Evolutionary conservation across 2,329 filamentous ascomycete species (phyloP).

Genomic region (Monilinia polystroma): DNA sequence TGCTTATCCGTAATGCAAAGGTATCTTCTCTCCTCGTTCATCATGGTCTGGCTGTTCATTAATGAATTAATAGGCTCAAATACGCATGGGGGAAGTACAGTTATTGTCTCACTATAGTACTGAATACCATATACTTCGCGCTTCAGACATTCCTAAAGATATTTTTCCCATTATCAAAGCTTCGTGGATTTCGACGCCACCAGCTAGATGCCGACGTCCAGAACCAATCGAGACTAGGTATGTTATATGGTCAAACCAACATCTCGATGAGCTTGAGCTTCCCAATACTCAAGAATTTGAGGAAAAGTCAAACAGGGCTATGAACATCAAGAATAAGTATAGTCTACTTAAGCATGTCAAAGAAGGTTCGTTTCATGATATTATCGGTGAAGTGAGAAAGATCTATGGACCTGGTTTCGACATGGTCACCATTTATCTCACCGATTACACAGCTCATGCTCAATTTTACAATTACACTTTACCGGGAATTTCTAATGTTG

Average conservation of each 20-base stretch:
- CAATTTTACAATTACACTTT: slow-evolving; percentile 52
- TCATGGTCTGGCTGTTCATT: background rate
- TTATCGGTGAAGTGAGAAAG: slow-evolving; percentile 70
- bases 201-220: slow-evolving; percentile 25
- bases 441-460: slow-evolving; percentile 77
- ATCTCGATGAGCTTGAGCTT: slow-evolving; percentile 46
- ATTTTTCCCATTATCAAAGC: background rate
- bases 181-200: slow-evolving; percentile 30
- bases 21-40: slow-evolving; percentile 33
- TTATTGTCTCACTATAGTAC: slow-evolving; percentile 48
- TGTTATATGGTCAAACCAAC: slow-evolving; percentile 50
- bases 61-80: slow-evolving; percentile 45
- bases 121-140: slow-evolving; percentile 48
- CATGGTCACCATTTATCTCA: slow-evolving; percentile 66
- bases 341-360: slow-evolving; percentile 62
- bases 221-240: slow-evolving; percentile 40
- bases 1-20: slow-evolving; percentile 59
- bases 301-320: slow-evolving; percentile 42
- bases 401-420: slow-evolving; percentile 48
- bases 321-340: slow-evolving; percentile 56
- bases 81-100: slow-evolving; percentile 41
- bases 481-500: slow-evolving; percentile 35
- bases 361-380: slow-evolving; percentile 58
- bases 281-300: slow-evolving; percentile 49
- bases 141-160: slow-evolving; percentile 43